phyloP scores from a whole-genome alignment of 257 asterid species.

The Plantago ovata region DNA sequence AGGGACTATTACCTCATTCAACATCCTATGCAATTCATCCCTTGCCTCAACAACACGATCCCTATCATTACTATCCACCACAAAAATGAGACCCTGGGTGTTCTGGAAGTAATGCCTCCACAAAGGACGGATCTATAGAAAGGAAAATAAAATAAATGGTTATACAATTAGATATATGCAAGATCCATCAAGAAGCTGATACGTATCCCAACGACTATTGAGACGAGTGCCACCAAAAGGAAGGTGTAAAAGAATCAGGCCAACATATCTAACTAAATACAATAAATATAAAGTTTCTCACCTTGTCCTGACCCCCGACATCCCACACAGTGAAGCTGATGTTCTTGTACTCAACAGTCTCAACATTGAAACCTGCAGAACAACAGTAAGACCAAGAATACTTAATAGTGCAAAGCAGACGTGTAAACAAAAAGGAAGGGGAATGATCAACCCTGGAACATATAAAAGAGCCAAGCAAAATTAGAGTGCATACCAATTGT shows the following conservation, averaged over 20 bases:
- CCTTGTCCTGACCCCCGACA: constrained; percentile 73
- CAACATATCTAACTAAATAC: background rate
- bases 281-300: constrained; percentile 15
- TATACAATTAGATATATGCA: constrained; percentile 9
- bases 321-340: constrained; percentile 71
- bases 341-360: constrained; percentile 69
- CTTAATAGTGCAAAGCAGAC: constrained; percentile 2
- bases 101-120: constrained; percentile 98
- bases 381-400: constrained; percentile 16
- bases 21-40: constrained; percentile 89
- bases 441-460: background rate
- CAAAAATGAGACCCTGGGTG: constrained; percentile 89
- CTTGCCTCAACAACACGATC: constrained; percentile 64
- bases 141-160: constrained; percentile 4
- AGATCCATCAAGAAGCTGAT: background rate
- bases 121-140: constrained; percentile 77
- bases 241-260: constrained; percentile 6
- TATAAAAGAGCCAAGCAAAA: background rate
- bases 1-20: constrained; percentile 61
- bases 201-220: background rate
- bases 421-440: no score
- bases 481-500: constrained; percentile 64
- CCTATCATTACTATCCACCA: constrained; percentile 67
- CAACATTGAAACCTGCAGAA: constrained; percentile 54
- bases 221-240: background rate